phyloP scores from a whole-genome alignment of 2,329 filamentous ascomycete genomes.

The Ceratocystis variospora region DNA sequence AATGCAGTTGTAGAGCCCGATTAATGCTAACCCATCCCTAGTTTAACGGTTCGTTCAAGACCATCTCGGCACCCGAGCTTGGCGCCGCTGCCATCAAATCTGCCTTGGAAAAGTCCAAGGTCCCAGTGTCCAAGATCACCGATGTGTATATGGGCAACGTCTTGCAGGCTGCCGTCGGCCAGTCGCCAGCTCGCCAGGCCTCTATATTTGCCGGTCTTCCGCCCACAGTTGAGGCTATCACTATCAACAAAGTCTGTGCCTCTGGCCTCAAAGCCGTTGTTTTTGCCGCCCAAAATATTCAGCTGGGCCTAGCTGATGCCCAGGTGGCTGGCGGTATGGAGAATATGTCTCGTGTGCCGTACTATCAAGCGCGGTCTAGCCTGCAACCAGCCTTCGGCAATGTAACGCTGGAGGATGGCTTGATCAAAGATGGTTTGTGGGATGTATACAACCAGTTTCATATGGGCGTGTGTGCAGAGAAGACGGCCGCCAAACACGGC shows the following conservation, averaged over 20 bases:
- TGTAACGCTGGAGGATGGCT: slow-evolving; percentile 73
- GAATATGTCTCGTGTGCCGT: slow-evolving; percentile 89
- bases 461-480: slow-evolving; percentile 96
- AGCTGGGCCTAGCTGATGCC: slow-evolving; percentile 75
- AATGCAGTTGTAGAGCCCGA: background rate
- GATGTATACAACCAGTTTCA: slow-evolving; percentile 95
- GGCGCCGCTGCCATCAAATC: slow-evolving; percentile 86
- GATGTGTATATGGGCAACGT: slow-evolving; percentile 98
- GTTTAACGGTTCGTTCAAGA: slow-evolving; percentile 89
- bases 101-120: slow-evolving; percentile 70
- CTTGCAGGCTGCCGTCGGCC: slow-evolving; percentile 67
- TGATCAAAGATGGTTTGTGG: slow-evolving; percentile 89
- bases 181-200: slow-evolving; percentile 85
- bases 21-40: slow-evolving; percentile 27
- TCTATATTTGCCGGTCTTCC: slow-evolving; percentile 76
- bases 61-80: slow-evolving; percentile 71
- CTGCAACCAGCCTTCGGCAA: slow-evolving; percentile 76
- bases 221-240: slow-evolving; percentile 69
- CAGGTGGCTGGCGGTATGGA: slow-evolving; percentile 95
- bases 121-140: slow-evolving; percentile 67
- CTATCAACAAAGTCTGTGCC: slow-evolving; percentile 96
- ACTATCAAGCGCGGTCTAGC: slow-evolving; percentile 74
- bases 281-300: slow-evolving; percentile 85
- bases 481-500: slow-evolving; percentile 74
- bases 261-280: slow-evolving; percentile 87